phyloP scores from a whole-genome alignment of 1,284 basidiomycete genomes.

The Apiotrichum siamense region DNA sequence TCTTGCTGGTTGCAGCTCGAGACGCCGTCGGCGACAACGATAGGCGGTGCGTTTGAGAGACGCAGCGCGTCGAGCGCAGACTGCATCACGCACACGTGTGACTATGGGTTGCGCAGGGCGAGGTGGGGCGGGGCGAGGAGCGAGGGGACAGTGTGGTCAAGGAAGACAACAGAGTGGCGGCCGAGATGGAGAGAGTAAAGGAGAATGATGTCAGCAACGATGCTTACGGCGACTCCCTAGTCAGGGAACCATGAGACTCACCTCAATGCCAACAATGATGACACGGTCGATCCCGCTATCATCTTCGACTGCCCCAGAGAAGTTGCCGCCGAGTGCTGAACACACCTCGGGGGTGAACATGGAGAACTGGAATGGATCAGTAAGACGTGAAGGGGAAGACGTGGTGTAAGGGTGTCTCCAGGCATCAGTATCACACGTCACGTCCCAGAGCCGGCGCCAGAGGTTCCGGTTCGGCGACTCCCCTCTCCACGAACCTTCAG shows the following conservation, averaged over 20 bases:
- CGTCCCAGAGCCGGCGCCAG: no score
- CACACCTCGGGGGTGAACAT: constrained; percentile 69
- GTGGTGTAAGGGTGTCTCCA: no score
- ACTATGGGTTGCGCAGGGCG: constrained; percentile 38
- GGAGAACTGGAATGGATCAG: constrained; percentile 66
- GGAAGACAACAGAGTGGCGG: no score
- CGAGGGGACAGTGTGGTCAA: background rate
- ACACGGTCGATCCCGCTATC: constrained; percentile 36
- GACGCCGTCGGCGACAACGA: constrained; percentile 75
- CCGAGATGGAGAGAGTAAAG: no score
- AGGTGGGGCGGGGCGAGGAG: constrained; percentile 10
- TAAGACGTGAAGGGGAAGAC: no score
- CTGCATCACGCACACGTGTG: constrained; percentile 84
- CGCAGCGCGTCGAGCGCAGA: constrained; percentile 56
- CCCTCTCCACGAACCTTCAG: constrained; percentile 45
- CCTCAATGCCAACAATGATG: constrained; percentile 77
- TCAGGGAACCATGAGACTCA: constrained; percentile 9
- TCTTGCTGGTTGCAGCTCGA: constrained; percentile 65
- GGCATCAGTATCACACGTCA: no score
- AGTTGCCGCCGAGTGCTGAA: constrained; percentile 48
- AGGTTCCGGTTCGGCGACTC: no score
- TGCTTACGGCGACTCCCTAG: no score
- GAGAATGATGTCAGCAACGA: background rate
- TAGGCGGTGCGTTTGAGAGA: constrained; percentile 49
- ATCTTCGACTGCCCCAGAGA: constrained; percentile 1